phyloP scores from a whole-genome alignment of 2,329 filamentous ascomycete genomes.

The Sarocladium oryzae region DNA sequence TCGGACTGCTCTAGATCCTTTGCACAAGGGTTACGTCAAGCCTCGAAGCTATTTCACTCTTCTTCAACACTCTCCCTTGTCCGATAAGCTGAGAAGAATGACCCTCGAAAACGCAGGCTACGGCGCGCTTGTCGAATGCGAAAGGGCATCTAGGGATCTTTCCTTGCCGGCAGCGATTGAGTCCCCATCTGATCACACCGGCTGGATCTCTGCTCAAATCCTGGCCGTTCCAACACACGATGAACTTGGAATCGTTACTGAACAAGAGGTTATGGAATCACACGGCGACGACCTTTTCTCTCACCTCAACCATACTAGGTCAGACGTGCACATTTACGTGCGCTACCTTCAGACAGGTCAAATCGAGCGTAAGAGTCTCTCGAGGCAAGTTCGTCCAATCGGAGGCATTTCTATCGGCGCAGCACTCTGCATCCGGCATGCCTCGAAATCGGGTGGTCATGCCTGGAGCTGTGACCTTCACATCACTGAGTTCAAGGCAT shows the following conservation, averaged over 20 bases:
- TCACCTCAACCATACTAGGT: conserved; percentile 10
- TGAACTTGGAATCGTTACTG: conserved; percentile 10
- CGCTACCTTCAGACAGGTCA: conserved; percentile 11
- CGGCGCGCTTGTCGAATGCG: conserved; percentile 11
- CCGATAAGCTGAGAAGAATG: conserved; percentile 8
- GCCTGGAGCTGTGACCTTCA: conserved; percentile 11
- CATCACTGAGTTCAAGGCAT: conserved; percentile 12
- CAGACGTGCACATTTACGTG: conserved; percentile 11
- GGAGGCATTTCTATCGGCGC: conserved; percentile 10
- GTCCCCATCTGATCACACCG: conserved; percentile 11
- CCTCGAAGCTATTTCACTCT: conserved; percentile 10
- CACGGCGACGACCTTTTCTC: conserved; percentile 2
- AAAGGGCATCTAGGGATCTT: conserved; percentile 11
- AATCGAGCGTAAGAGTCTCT: conserved; percentile 10
- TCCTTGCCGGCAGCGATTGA: conserved; percentile 12
- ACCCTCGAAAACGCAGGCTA: conserved; percentile 11
- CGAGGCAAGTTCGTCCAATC: conserved; percentile 9
- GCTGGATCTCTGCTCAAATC: conserved; percentile 13
- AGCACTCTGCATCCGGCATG: conserved; percentile 10
- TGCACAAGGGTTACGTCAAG: conserved; percentile 11
- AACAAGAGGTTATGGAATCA: conserved; percentile 9
- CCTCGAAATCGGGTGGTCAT: conserved; percentile 9
- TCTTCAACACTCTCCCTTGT: conserved; percentile 11
- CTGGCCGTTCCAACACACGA: conserved; percentile 12
- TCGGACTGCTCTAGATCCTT: conserved; percentile 11